phyloP scores from a whole-genome alignment of 345 rosid species.

The Murraya paniculata region DNA sequence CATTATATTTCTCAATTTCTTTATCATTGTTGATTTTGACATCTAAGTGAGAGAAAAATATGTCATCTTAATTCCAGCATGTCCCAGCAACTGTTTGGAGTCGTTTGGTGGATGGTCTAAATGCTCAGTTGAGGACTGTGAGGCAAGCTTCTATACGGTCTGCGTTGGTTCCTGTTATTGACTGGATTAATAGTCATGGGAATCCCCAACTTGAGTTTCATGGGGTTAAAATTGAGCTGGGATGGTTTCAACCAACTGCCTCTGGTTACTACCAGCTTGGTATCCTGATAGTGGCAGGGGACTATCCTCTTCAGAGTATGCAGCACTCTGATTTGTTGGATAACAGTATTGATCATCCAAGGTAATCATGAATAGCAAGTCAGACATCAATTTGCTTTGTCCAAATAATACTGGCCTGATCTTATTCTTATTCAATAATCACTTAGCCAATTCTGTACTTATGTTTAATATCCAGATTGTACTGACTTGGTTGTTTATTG shows the following conservation, averaged over 20 bases:
- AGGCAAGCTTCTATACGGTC: conserved; percentile 81
- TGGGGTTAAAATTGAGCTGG: conserved; percentile 78
- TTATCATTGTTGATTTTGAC: conserved; percentile 6
- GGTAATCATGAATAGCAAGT: conserved; percentile 39
- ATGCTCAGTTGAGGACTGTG: conserved; percentile 94
- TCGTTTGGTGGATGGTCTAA: conserved; percentile 91
- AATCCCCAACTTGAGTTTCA: conserved; percentile 93
- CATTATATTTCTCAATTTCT: not conserved
- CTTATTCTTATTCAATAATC: not conserved
- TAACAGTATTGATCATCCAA: conserved; percentile 42
- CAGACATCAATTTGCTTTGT: conserved; percentile 3
- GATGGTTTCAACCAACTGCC: conserved; percentile 99
- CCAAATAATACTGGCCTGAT: not conserved
- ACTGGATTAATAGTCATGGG: conserved; percentile 87
- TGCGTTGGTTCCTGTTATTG: conserved; percentile 71
- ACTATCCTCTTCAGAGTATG: conserved; percentile 41
- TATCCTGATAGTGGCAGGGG: conserved; percentile 70
- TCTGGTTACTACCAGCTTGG: conserved; percentile 98
- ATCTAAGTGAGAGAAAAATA: conserved; percentile 3
- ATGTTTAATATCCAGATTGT: not conserved
- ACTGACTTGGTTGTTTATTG: conserved; percentile 18
- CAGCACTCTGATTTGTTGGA: conserved; percentile 41
- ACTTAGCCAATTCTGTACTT: not conserved
- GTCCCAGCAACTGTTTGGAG: conserved; percentile 91
- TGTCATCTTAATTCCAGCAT: conserved; percentile 48